A percentile compares a stretch with the other conserved stretches of the same genome.
Evolutionary conservation across 2,329 filamentous ascomycete species (phyloP).

Genomic region (Colletotrichum sp.): DNA sequence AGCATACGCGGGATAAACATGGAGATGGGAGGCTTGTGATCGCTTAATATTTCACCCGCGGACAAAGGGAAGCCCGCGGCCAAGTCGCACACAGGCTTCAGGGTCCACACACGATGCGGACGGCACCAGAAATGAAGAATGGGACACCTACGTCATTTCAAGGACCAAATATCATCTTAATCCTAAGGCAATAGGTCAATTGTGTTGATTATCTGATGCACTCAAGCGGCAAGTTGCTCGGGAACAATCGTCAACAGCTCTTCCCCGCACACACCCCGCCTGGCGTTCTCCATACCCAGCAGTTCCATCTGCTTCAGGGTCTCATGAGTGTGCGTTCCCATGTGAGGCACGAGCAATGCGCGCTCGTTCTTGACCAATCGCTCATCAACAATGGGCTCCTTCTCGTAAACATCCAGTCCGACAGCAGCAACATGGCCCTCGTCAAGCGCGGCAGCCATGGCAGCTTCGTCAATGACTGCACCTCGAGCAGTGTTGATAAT

Average conservation of each 20-base stretch:
- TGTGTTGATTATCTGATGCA: not conserved
- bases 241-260: slow-evolving; percentile 22
- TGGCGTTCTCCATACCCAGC: slow-evolving; percentile 32
- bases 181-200: not conserved
- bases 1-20: not conserved
- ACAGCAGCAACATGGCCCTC: slow-evolving; percentile 58
- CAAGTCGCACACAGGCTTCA: not conserved
- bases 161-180: not conserved
- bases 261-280: slow-evolving; percentile 20
- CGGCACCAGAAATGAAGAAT: not conserved
- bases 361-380: slow-evolving; percentile 62
- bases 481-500: slow-evolving; percentile 64
- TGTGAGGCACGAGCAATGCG: slow-evolving; percentile 68
- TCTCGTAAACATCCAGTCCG: slow-evolving; percentile 62
- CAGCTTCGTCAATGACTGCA: slow-evolving; percentile 60
- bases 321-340: slow-evolving; percentile 71
- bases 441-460: slow-evolving; percentile 57
- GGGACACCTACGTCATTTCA: not conserved
- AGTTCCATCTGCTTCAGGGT: slow-evolving; percentile 33
- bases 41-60: not conserved
- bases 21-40: not conserved
- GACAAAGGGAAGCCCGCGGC: slow-evolving; percentile 3
- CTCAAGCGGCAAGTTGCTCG: not conserved
- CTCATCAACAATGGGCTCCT: slow-evolving; percentile 65
- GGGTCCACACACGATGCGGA: not conserved